These are phyloP conservation scores for Sechiopsis laciniata DNA, from an alignment of 306 rosid species.

Conservation along the genomic window DNA sequence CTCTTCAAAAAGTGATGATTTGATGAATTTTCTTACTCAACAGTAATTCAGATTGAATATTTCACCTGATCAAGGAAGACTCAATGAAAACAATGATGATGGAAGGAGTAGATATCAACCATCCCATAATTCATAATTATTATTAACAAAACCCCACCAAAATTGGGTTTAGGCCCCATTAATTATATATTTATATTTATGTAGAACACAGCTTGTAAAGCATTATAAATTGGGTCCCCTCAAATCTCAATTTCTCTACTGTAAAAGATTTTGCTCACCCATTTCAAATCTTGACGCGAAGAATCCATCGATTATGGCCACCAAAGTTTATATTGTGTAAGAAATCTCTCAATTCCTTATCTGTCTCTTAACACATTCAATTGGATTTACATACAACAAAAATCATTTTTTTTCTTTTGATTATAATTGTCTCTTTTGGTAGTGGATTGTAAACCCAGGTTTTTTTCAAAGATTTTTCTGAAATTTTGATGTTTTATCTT, in stretches of 20 bases:
- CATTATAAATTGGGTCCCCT: slow-evolving; percentile 43
- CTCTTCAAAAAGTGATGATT: neutral
- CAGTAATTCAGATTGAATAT: neutral
- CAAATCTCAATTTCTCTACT: neutral
- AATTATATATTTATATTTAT: neutral
- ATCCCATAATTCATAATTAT: slow-evolving; percentile 19
- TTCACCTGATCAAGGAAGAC: neutral
- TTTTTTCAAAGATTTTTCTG: neutral
- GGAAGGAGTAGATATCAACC: slow-evolving; percentile 21
- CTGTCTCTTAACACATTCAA: neutral
- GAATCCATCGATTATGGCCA: slow-evolving; percentile 57
- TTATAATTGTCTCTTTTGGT: neutral
- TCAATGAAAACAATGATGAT: slow-evolving; percentile 5
- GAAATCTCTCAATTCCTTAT: slow-evolving; percentile 31
- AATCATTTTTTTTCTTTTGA: neutral
- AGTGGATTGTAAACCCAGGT: neutral
- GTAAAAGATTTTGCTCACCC: slow-evolving; percentile 33
- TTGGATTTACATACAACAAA: neutral
- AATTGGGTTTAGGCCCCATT: slow-evolving; percentile 11
- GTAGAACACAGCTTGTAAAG: slow-evolving; percentile 15
- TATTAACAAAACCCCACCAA: slow-evolving; percentile 18
- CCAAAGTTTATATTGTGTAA: slow-evolving; percentile 78
- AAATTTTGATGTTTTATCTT: neutral
- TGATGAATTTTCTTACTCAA: neutral
- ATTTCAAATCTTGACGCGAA: neutral